A percentile compares a stretch with the other conserved stretches of the same genome.
These are phyloP conservation scores for Cucurbita pepo DNA, from an alignment of 306 rosid genomes.

Conservation along the genomic window DNA sequence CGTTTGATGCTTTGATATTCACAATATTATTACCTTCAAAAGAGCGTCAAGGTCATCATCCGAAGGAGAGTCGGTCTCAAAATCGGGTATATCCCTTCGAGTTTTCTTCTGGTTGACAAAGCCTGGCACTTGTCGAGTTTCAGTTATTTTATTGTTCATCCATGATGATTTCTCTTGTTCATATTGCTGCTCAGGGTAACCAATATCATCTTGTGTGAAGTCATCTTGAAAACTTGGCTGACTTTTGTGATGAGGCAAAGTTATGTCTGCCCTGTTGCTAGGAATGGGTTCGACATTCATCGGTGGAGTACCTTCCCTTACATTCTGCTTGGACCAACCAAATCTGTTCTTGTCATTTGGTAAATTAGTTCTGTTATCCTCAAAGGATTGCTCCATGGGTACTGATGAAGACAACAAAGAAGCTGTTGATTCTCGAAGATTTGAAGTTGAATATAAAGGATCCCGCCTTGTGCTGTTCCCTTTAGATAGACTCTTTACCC, in stretches of 20 bases:
- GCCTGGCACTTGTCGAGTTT: conserved; percentile 20
- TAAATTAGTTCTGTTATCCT: conserved; percentile 35
- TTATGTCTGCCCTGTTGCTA: conserved; percentile 47
- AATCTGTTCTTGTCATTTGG: conserved; percentile 43
- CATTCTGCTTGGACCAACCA: conserved; percentile 64
- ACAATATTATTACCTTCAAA: conserved; percentile 39
- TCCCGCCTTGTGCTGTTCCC: conserved; percentile 77
- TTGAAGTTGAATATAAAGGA: conserved; percentile 41
- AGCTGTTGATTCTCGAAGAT: conserved; percentile 64
- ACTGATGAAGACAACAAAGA: conserved; percentile 47
- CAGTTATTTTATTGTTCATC: conserved; percentile 24
- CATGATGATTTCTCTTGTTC: conserved; percentile 29
- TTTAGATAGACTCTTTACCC: conserved; percentile 92
- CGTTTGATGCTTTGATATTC: neutral
- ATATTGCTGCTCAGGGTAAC: conserved; percentile 25
- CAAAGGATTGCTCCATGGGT: conserved; percentile 37
- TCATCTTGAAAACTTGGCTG: conserved; percentile 30
- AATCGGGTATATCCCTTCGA: conserved; percentile 18
- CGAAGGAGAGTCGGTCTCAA: conserved; percentile 22
- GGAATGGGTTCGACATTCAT: conserved; percentile 33
- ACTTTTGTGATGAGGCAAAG: conserved; percentile 28
- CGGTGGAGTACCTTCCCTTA: conserved; percentile 56
- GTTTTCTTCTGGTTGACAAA: conserved; percentile 33
- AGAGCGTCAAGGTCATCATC: conserved; percentile 60
- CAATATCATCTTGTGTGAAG: conserved; percentile 26